Conservation (phyloP, 139 green algal genomes). For the Dunaliella sp. region DNA sequence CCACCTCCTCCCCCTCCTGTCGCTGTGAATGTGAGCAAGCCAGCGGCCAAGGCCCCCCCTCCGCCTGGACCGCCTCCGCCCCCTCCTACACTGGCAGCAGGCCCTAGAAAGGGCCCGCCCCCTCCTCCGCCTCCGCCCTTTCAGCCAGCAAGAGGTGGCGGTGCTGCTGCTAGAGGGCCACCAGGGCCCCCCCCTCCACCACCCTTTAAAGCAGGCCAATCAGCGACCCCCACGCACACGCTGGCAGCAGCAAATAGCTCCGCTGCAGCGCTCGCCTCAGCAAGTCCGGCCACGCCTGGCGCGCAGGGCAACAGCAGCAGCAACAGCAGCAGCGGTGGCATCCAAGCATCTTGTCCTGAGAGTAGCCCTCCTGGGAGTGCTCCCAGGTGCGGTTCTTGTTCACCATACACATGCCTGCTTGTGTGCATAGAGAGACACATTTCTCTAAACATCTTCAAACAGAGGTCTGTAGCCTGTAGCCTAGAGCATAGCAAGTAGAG, state of each 20-base stretch:
- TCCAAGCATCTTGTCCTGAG: too few relatives aligned
- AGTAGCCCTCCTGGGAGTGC: too few relatives aligned
- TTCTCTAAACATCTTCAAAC: too few relatives aligned
- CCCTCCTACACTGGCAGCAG: not conserved
- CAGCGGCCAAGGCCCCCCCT: not conserved
- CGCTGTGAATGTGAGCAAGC: not conserved
- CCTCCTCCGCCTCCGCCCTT: not conserved
- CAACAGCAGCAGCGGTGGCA: conserved; percentile 9
- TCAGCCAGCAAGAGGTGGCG: too few relatives aligned
- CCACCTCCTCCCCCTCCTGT: not conserved
- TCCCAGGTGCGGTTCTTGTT: too few relatives aligned
- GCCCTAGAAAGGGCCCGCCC: not conserved
- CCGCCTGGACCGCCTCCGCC: not conserved
- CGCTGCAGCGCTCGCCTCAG: not conserved
- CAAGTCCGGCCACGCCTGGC: too few relatives aligned
- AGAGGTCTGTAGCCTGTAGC: too few relatives aligned
- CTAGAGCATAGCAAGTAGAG: too few relatives aligned
- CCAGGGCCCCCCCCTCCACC: conserved; percentile 18
- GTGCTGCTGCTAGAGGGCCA: too few relatives aligned
- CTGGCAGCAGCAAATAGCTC: not conserved
- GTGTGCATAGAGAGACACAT: too few relatives aligned
- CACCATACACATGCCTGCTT: too few relatives aligned
- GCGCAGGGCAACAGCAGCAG: conserved; percentile 10
- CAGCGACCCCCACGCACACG: not conserved
- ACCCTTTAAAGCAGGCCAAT: too few relatives aligned